Evolutionary conservation across 164 flowering plant species (phyloP), one percentile per base, ranked within the genome.

Genomic region (Annona squamosa): DNA sequence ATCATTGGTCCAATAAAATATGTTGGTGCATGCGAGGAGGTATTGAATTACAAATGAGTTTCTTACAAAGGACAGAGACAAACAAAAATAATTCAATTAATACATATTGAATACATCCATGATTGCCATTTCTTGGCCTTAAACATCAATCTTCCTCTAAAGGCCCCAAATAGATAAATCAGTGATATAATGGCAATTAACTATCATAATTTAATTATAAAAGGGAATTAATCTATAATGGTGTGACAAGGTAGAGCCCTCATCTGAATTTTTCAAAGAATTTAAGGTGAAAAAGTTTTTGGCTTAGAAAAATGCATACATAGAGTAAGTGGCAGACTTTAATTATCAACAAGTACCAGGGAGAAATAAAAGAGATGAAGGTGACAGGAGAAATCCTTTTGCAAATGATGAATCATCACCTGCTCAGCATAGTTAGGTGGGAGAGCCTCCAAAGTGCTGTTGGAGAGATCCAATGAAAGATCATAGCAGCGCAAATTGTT

Each of bases 401-500:
- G 46, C 3, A 52, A 52, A 52, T 48, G 52, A 48, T 52, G 13
- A 52, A 52, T 52, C 41, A 72, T 56, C 18, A 94, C 99, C 97
- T 92, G 98, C 70, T 93, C 95, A 56, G 92, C 90, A 84, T 96
- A 93, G 75, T 90, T 90, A 57, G 77, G 89, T 61, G 99, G 97
- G 82, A 96, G 97, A 73, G 97, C 91, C 90, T 96, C 99, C 52
- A 87, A 72, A 63, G 89, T 90, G 85, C 94, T 92, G 76, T 79
- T 86, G 81, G 94, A 87, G n/a, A 91, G 86, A 84, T 96, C 99
- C 91, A 92, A 82, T 46, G 99, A 93, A 74, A 93, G 98, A 81
- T 93, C 98, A 86, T 96, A 92, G 79, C 98, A 96, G 73, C 93
- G 97, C 7, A 96, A 85, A 76, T 96, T 96, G 86, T 96, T 96